Conservation (phyloP, 371 early-diverging fungal species). For the Rhizopus sp. region DNA sequence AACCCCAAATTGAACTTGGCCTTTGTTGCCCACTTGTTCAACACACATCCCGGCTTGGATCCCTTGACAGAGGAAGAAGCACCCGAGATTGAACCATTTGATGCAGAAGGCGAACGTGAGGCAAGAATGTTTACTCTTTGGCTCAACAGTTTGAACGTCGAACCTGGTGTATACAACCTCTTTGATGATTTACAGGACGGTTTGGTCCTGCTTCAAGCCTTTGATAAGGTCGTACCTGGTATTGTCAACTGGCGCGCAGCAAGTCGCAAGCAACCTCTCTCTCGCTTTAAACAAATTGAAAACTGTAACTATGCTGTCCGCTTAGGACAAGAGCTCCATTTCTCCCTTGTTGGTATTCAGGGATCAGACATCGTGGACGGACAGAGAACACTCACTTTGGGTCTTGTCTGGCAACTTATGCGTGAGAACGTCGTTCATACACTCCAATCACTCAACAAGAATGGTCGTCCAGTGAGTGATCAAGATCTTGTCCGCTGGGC, state of each 20-base stretch:
- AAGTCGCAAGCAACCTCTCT: conserved; percentile 69
- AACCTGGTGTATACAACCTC: conserved; percentile 92
- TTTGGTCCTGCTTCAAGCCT: conserved; percentile 83
- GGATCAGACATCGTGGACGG: conserved; percentile 95
- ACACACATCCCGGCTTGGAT: conserved; percentile 92
- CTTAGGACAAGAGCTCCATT: conserved; percentile 82
- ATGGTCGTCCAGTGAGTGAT: conserved; percentile 85
- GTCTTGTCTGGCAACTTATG: conserved; percentile 97
- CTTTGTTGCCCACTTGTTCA: conserved; percentile 94
- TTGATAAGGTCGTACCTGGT: conserved; percentile 90
- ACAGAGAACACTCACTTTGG: conserved; percentile 81
- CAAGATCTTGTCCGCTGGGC: conserved; percentile 94
- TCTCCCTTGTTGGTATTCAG: conserved; percentile 94
- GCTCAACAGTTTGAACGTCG: conserved; percentile 94
- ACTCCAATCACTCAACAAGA: conserved; percentile 78
- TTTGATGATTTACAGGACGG: conserved; percentile 88
- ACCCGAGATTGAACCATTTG: conserved; percentile 88
- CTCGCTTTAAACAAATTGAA: conserved; percentile 94
- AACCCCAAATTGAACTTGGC: conserved; percentile 96
- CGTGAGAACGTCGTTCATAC: conserved; percentile 94
- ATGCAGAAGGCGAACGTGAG: conserved; percentile 91
- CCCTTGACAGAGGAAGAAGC: conserved; percentile 86
- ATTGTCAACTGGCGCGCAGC: conserved; percentile 90
- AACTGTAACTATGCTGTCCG: conserved; percentile 92
- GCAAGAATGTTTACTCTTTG: conserved; percentile 96